These are phyloP conservation scores for Rutstroemia sp. DNA, from an alignment of 2,329 filamentous ascomycete species.

Conservation along the genomic window DNA sequence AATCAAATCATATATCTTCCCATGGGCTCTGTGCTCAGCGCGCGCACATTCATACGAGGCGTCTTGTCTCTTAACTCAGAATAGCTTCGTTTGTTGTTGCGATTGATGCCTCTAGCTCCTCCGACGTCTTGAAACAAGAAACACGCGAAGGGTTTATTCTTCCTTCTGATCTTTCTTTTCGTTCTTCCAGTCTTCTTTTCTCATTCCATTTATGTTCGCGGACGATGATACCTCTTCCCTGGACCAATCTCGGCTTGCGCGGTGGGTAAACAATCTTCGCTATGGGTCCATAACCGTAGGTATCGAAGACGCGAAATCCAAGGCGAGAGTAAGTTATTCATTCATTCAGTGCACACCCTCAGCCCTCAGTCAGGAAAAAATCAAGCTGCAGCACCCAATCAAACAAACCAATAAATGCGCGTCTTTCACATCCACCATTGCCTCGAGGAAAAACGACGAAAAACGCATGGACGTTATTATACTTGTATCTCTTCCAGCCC, in stretches of 20 bases:
- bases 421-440: too few relatives aligned
- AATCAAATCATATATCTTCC: not conserved
- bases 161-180: not conserved
- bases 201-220: not conserved
- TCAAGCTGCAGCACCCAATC: too few relatives aligned
- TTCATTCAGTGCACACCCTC: too few relatives aligned
- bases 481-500: not conserved
- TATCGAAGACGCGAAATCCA: too few relatives aligned
- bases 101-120: conserved; percentile 3
- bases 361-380: too few relatives aligned
- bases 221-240: not conserved
- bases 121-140: conserved; percentile 4
- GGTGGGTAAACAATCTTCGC: too few relatives aligned
- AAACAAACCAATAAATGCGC: too few relatives aligned
- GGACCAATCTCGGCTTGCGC: too few relatives aligned
- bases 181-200: not conserved
- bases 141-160: not conserved
- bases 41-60: not conserved
- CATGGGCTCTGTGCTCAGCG: conserved; percentile 4
- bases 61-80: not conserved
- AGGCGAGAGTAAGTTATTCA: too few relatives aligned
- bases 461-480: too few relatives aligned
- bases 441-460: too few relatives aligned
- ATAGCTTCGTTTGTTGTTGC: not conserved
- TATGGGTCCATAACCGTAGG: too few relatives aligned